These are phyloP conservation scores for Olyra latifolia DNA, from an alignment of 176 grass and related monocot genomes.

Conservation along the genomic window DNA sequence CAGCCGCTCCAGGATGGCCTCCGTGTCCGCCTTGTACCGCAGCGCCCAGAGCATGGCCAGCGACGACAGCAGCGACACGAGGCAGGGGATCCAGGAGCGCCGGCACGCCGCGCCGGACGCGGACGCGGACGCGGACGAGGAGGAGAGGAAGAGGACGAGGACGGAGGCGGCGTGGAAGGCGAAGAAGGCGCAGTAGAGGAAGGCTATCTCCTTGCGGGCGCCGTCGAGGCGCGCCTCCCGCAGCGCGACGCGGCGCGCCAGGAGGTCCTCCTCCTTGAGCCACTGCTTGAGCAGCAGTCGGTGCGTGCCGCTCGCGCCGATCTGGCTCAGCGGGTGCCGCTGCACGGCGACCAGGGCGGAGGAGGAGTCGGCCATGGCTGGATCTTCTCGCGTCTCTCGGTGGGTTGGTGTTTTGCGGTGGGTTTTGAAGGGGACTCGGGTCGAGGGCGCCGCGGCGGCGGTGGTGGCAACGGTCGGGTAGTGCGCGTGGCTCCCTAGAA, in stretches of 20 bases:
- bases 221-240: conserved; percentile 73
- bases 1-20: conserved; percentile 59
- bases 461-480: conserved; percentile 12
- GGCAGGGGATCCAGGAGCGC: conserved; percentile 78
- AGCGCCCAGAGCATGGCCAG: conserved; percentile 82
- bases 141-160: conserved; percentile 64
- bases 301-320: conserved; percentile 72
- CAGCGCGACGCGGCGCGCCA: conserved; percentile 75
- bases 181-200: conserved; percentile 89
- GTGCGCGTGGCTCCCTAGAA: not conserved
- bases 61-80: conserved; percentile 73
- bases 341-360: not conserved
- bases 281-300: conserved; percentile 91
- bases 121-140: not conserved
- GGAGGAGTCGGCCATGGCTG: conserved; percentile 19
- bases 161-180: conserved; percentile 70
- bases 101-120: conserved; percentile 4
- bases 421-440: not conserved
- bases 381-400: not conserved
- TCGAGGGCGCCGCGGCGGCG: not conserved
- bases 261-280: conserved; percentile 83
- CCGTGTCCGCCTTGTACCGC: conserved; percentile 87
- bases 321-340: conserved; percentile 76
- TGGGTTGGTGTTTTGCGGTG: not conserved
- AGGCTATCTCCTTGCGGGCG: conserved; percentile 64